Conservation (phyloP, 225 moss, liverwort and hornwort genomes). For the Polytrichum formosum region DNA sequence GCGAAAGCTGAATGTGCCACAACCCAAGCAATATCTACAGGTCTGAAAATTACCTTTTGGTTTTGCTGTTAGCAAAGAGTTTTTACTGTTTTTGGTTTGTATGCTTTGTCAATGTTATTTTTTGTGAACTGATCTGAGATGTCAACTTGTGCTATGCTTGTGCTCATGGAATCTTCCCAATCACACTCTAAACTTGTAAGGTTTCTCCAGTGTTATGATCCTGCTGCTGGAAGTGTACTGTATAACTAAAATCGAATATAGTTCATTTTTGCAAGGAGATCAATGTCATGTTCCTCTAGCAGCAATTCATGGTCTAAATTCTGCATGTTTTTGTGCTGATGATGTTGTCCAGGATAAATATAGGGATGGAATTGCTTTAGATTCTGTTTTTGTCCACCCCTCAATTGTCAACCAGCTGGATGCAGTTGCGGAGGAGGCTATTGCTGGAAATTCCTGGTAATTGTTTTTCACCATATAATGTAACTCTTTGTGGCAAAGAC, state of each 20-base stretch:
- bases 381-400: slow-evolving; percentile 82
- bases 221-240: too few relatives aligned
- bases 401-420: slow-evolving; percentile 83
- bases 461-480: background rate
- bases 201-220: background rate
- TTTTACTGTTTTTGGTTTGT: too few relatives aligned
- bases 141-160: too few relatives aligned
- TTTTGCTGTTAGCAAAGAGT: background rate
- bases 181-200: background rate
- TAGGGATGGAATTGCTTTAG: slow-evolving; percentile 74
- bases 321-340: too few relatives aligned
- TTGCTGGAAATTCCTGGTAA: slow-evolving; percentile 79
- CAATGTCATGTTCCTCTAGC: too few relatives aligned
- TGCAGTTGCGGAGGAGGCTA: slow-evolving; percentile 89
- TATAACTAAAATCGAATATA: too few relatives aligned
- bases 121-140: too few relatives aligned
- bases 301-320: too few relatives aligned
- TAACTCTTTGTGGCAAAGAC: too few relatives aligned
- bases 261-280: background rate
- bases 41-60: slow-evolving; percentile 25
- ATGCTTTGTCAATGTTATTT: too few relatives aligned
- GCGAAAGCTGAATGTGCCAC: slow-evolving; percentile 86
- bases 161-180: background rate
- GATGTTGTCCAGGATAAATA: slow-evolving; percentile 61
- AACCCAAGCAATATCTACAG: slow-evolving; percentile 90